These are phyloP conservation scores for Biscogniauxia sp. DNA, from an alignment of 2,329 filamentous ascomycete genomes.

Conservation along the genomic window DNA sequence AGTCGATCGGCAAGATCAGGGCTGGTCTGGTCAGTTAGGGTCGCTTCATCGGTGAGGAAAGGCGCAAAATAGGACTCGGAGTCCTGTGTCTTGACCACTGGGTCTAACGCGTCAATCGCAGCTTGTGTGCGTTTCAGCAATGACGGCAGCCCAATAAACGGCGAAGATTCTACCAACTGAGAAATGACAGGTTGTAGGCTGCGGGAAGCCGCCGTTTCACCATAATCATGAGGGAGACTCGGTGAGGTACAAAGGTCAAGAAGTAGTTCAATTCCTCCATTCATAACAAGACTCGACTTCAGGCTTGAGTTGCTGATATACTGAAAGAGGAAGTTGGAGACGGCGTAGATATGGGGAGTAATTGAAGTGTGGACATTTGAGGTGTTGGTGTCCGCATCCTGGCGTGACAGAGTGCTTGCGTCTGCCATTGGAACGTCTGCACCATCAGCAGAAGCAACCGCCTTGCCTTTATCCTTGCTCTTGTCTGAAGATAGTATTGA, in stretches of 20 bases:
- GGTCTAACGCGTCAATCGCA: slow-evolving; percentile 65
- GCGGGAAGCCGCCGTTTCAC: slow-evolving; percentile 64
- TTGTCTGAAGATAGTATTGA: slow-evolving; percentile 25
- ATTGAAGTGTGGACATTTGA: slow-evolving; percentile 39
- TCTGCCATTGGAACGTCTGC: slow-evolving; percentile 68
- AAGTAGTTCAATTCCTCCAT: slow-evolving; percentile 77
- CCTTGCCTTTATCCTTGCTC: slow-evolving; percentile 40
- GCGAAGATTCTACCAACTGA: slow-evolving; percentile 75
- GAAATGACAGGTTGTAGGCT: slow-evolving; percentile 73
- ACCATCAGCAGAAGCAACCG: slow-evolving; percentile 31
- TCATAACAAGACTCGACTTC: slow-evolving; percentile 71
- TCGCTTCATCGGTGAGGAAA: slow-evolving; percentile 50
- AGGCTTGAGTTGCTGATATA: slow-evolving; percentile 74
- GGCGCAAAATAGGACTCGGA: slow-evolving; percentile 67
- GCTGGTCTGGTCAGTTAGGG: slow-evolving; percentile 30
- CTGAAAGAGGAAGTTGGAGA: slow-evolving; percentile 70
- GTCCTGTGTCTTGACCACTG: slow-evolving; percentile 56
- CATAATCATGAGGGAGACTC: slow-evolving; percentile 72
- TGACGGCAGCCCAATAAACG: slow-evolving; percentile 78
- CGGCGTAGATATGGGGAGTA: slow-evolving; percentile 70
- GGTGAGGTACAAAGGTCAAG: slow-evolving; percentile 81
- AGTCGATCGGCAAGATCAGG: slow-evolving; percentile 41
- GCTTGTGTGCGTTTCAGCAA: slow-evolving; percentile 71
- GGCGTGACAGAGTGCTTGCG: slow-evolving; percentile 30
- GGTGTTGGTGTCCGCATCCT: slow-evolving; percentile 17